Evolutionary conservation across 1,284 basidiomycete species (phyloP), one percentile per base, ranked within the genome.

Genomic region (Cryptococcus sp.): DNA sequence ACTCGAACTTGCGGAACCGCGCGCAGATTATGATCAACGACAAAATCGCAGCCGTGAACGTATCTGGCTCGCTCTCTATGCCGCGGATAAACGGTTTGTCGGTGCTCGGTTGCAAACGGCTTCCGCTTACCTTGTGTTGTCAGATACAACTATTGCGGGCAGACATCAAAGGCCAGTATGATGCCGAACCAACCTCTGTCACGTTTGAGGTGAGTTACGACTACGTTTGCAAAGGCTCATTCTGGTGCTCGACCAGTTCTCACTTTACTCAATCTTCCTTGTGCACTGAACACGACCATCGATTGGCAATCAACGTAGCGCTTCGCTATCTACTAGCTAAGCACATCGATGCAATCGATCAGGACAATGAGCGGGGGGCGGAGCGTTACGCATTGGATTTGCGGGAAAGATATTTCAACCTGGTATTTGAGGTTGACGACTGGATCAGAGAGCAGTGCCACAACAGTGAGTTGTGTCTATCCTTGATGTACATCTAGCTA

Each of bases 111-210:
- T 15, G 23, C 15, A 5, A 5, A 1, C 10, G 3, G 19, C 22
- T 38, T n/a, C n/a, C 19, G 20, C 31, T 44, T 15, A 52, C 5
- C 17, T 44, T 23, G n/a, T 15, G 8, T 31, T 23, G 8, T 8
- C 19, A 57, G 55, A 35, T 52, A 51, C 50, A 57, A 57, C 50
- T 57, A 57, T 35, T 57, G 55, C 27, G 55, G 55, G 3, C 55
- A 57, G 41, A 57, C 55, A 3, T 41, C 55, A 38, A 57, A 57
- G 35, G 49, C 55, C 6, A 57, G 50, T 42, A 57, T 57, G 55
- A 57, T 57, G 55, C 55, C 55, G 19, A 50, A 57, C 27, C 49
- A 57, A 22, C 20, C 35, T 15, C 41, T 57, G 25, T 38, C 52
- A 35, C 41, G 55, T 16, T 40, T 35, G 5, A 57, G 55, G 55